Evolutionary conservation across 257 asterid genomes (phyloP).

Genomic region (Plectranthus barbatus): DNA sequence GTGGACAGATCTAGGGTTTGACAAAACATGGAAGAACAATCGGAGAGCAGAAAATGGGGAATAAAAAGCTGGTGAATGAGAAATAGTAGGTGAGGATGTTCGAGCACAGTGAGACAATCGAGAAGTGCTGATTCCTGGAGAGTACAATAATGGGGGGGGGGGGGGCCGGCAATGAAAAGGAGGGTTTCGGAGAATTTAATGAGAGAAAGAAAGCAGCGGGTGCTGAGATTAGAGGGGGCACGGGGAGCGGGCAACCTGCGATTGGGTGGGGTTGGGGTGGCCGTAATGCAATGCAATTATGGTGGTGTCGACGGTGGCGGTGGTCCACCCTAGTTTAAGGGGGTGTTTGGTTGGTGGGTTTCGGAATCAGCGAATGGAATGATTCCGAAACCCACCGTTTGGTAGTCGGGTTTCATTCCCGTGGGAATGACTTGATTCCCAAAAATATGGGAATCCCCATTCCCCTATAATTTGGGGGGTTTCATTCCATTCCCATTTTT

Average conservation of each 20-base stretch:
- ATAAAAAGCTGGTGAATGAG: constrained; percentile 17
- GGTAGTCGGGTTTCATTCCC: no score
- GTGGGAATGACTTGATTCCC: no score
- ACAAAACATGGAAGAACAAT: constrained; percentile 43
- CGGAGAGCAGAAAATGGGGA: constrained; percentile 14
- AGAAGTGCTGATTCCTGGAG: constrained; percentile 3
- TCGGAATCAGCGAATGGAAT: no score
- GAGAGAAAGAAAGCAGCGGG: background rate
- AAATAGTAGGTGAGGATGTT: constrained; percentile 14
- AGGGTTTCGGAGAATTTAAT: background rate
- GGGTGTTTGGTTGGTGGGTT: no score
- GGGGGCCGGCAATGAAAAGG: background rate
- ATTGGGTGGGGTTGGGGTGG: constrained; percentile 41
- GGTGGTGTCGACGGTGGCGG: constrained; percentile 26
- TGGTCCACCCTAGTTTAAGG: constrained; percentile 67
- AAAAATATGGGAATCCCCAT: no score
- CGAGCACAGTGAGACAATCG: constrained; percentile 11
- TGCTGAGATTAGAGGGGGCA: constrained; percentile 30
- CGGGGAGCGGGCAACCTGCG: constrained; percentile 50
- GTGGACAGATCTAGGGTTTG: constrained; percentile 97
- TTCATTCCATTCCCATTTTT: no score
- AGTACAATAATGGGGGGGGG: constrained; percentile 26
- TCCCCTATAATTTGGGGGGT: no score
- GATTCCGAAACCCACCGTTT: no score
- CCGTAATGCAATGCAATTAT: constrained; percentile 23